Base-by-base conservation (phyloP, 2,329 filamentous ascomycete genomes). In the Clonostachys rhizophaga region DNA sequence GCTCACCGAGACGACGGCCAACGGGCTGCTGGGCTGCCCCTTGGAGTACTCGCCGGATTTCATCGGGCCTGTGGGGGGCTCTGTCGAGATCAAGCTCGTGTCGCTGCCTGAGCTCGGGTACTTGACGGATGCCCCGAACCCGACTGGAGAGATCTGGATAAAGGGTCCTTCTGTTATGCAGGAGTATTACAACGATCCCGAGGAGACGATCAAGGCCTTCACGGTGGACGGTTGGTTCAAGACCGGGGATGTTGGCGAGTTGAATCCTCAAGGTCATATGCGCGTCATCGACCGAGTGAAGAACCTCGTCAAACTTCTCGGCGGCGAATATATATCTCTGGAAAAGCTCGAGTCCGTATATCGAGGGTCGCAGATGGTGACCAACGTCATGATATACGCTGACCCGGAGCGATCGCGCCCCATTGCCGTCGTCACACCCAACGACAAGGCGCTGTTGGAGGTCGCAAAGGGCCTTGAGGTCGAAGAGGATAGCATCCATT, bases 321-420 rank as follows among this genome's bases (percentile, higher is more conserved):
- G 24, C 24, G 24, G 24, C 24, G 24, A 30, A 30, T 97, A 97
- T 68, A 95, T 97, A 65, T 92, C 92, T 18, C 80, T 97, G 5
- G 92, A 97, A 74, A 96, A 91, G 75, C 83, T 97, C 49, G 91
- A 97, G 71, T 87, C 91, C 4, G 77, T 95, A 46, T 97, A 96
- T 72, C 86, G 91, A 51, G 84, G 89, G 40, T 81, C 80, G 9
- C 78, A 82, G n/a, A 80, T 87, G 10, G 89, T 96, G 17, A 79
- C 81, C 49, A 95, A 95, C 70, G 84, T 96, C 62, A 94, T 94
- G 74, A 79, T 95, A 37, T 87, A 94, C 60, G 91, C 89, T 40
- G 86, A 89, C 49, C 68, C 79, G 54, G 81, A 86, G 55, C 81
- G 89, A 65, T 76, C 81, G 52, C 89, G 89, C 61, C 89, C 91